Evolutionary conservation across 805 yeast species (phyloP), one percentile per base, ranked within the genome.

Genomic region (Komagataella populi): DNA sequence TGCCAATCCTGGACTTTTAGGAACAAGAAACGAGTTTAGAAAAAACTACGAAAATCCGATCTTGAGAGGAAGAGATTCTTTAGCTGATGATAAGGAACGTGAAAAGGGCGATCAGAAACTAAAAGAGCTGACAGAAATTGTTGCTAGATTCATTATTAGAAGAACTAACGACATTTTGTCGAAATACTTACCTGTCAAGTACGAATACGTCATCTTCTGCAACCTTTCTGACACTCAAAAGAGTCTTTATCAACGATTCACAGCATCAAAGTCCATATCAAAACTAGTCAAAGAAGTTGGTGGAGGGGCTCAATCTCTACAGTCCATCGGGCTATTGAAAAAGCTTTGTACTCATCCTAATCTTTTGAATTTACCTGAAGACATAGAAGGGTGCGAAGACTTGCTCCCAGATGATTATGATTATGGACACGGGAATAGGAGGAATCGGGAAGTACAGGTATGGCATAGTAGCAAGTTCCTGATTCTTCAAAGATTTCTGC

Each of bases 321-420:
- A 86, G 57, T 96, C 96, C 0, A 91, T 93, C 61, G 95, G 93
- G 6, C 61, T 87, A 52, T 72, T 93, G 58, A 90, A 91, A 62
- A 93, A 93, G 63, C 72, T 93, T 44, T 91, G 98, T 65, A 93
- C 86, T 55, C 99, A 93, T 66, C 99, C 99, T 0, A 95, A 88
- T 60, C 67, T 93, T 51, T 64, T 93, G 47, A 74, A 82, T 54
- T 69, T 93, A 44, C 85, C 88, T 0, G 81, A 78, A 8, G 97
- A 89, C 54, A 69, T 88, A n/a, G 80, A 78, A 54, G 95, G 93
- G 0, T 71, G 80, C 36, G 83, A 77, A 1, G 57, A 67, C 12
- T 64, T 84, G 23, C 73, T 85, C 4, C 97, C 97, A 0, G 85
- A 80, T 1, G 95, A 85, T 51, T 91, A 85, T 61, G 72, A 68